Base-by-base conservation (phyloP, 441 rosid genomes). In the Pelargonium myrrhifolium region DNA sequence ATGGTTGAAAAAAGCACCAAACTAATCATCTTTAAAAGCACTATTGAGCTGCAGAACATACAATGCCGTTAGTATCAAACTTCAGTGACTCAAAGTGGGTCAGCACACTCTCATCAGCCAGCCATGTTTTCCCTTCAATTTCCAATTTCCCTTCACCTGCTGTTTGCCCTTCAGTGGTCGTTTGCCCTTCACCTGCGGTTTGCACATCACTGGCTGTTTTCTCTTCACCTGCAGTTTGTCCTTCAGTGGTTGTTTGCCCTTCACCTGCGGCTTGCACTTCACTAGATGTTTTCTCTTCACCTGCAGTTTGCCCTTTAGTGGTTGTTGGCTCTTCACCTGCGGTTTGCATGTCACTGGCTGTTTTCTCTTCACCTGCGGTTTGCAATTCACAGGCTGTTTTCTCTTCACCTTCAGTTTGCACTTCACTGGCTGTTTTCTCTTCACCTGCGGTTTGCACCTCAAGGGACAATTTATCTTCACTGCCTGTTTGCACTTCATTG, bases 31-130 rank as follows among this genome's bases (percentile, higher is more conserved):
- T 64, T 6, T 60, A 63, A 70, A 69, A 78, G 71, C 37, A 35
- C 39, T 59, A 62, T 39, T 39, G 20, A 64, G 60, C 59, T 39
- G 68, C 56, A 71, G 65, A 76, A 70, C 86, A 73, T 87, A 95
- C 99, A 51, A 53, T 72, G 80, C 78, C 77, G 74, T 82, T 81
- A 71, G 79, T 74, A 64, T 86, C 94, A 64, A 88, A 72, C 82
- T 88, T 81, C 5, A 95, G 89, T 11, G 84, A 79, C 55, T 86
- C 85, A 77, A 92, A 86, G 75, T 92, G 94, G 73, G 87, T 67
- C 78, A 83, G 66, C 74, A 85, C 86, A 77, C 79, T 82, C 80
- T 86, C 96, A 75, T 90, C 98, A 75, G 89, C 93, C 77, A 95
- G 75, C 99, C 99, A 95, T 56, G 93, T 84, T 66, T 80, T 68